Conservation (phyloP, 129 eudicot genomes). For the Chrysanthemum seticuspe region DNA sequence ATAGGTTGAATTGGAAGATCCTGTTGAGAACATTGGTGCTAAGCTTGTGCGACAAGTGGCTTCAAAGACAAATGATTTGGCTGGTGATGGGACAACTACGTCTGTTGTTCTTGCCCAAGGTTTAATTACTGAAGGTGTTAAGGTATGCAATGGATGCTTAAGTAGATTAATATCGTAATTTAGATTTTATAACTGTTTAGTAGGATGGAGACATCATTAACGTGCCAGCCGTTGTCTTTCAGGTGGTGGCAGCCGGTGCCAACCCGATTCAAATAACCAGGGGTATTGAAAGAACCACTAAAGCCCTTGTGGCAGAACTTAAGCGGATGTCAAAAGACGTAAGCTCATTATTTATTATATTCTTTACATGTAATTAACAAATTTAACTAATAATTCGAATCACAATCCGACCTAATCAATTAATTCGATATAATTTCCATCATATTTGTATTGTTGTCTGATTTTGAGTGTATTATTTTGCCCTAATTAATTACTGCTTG, state of each 20-base stretch:
- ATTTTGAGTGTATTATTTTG: too few relatives aligned
- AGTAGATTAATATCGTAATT: neutral
- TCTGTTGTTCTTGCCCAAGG: conserved; percentile 17
- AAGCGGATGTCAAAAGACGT: conserved; percentile 62
- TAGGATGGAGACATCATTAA: conserved; percentile 10
- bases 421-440: too few relatives aligned
- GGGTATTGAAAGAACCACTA: conserved; percentile 59
- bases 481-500: too few relatives aligned
- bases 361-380: too few relatives aligned
- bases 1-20: conserved; percentile 55
- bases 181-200: conserved; percentile 33
- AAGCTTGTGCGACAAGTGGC: conserved; percentile 28
- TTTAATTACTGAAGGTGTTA: conserved; percentile 17
- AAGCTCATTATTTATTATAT: neutral
- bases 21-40: conserved; percentile 57
- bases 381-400: too few relatives aligned
- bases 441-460: too few relatives aligned
- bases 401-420: too few relatives aligned
- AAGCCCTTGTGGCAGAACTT: conserved; percentile 53
- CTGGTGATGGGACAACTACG: conserved; percentile 19
- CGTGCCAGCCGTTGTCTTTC: neutral
- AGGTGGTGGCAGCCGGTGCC: conserved; percentile 77
- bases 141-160: neutral
- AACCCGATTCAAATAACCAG: conserved; percentile 53
- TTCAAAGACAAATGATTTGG: conserved; percentile 16